Evolutionary conservation across 192 early-diverging fungal genomes (phyloP).

Genomic region (Coemansia sp.): DNA sequence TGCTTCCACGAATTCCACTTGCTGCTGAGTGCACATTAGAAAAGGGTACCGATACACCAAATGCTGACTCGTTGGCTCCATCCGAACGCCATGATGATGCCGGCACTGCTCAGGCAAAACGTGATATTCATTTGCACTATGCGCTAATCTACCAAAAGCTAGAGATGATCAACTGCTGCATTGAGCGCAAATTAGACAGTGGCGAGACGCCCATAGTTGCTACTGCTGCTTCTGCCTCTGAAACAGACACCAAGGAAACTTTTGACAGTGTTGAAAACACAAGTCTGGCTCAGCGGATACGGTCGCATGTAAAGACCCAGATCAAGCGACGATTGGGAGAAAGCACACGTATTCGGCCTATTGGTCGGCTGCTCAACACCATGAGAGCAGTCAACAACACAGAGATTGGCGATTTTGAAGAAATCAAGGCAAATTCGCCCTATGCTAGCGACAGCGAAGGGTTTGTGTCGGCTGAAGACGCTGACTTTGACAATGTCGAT

Average conservation of each 20-base stretch:
- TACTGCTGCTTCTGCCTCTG: neutral
- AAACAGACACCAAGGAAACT: no score
- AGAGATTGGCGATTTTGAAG: constrained; percentile 37
- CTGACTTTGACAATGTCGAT: constrained; percentile 15
- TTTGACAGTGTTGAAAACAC: neutral
- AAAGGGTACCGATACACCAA: constrained; percentile 7
- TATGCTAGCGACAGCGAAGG: constrained; percentile 48
- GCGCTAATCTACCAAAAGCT: constrained; percentile 72
- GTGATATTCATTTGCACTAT: constrained; percentile 61
- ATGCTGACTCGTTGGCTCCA: constrained; percentile 9
- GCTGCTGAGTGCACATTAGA: constrained; percentile 17
- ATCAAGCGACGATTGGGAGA: constrained; percentile 25
- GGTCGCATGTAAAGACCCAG: constrained; percentile 30
- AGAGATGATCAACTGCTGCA: constrained; percentile 80
- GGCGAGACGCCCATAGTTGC: neutral
- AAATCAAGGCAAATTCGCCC: constrained; percentile 18
- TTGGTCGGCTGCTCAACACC: constrained; percentile 32
- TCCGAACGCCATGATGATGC: neutral
- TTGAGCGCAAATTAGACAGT: constrained; percentile 44
- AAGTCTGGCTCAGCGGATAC: constrained; percentile 35
- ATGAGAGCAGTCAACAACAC: neutral
- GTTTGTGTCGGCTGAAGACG: constrained; percentile 51
- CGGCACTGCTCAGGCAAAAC: neutral
- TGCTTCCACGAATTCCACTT: constrained; percentile 57
- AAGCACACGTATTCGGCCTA: constrained; percentile 40